A percentile compares a stretch with the other conserved stretches of the same genome.
Conservation (phyloP, 768 basidiomycete genomes). For the Kwoniella europaea region DNA sequence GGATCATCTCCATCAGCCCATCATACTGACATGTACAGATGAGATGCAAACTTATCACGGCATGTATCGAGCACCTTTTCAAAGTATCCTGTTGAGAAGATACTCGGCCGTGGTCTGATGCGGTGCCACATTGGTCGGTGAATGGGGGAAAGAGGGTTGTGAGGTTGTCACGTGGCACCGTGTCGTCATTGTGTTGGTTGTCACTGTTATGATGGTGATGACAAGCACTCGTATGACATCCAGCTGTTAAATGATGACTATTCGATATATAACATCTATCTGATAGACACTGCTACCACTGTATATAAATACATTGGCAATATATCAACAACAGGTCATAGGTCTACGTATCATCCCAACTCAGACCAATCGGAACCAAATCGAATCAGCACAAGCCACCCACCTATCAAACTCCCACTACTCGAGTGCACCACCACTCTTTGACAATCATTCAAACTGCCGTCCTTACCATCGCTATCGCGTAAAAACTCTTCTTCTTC, state of each 20-base stretch:
- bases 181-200: background rate
- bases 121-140: constrained; percentile 1
- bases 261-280: background rate
- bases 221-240: constrained; percentile 2
- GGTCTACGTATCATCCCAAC: background rate
- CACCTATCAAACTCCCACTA: background rate
- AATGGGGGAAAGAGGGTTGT: constrained; percentile 1
- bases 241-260: background rate
- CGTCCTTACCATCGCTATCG: constrained; percentile 4
- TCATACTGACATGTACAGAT: too few species aligned
- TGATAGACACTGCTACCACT: background rate
- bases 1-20: too few species aligned
- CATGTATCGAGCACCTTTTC: background rate
- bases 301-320: background rate
- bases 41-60: background rate
- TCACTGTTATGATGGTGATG: background rate
- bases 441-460: constrained; percentile 10
- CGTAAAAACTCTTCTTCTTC: constrained; percentile 3
- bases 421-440: background rate
- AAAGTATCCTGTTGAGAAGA: background rate
- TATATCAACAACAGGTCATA: background rate
- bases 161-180: constrained; percentile 2
- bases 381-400: constrained; percentile 1
- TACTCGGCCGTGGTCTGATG: constrained; percentile 1
- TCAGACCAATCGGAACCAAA: background rate